Conservation (phyloP, 2,329 filamentous ascomycete species). For the Ascochyta rabiei region DNA sequence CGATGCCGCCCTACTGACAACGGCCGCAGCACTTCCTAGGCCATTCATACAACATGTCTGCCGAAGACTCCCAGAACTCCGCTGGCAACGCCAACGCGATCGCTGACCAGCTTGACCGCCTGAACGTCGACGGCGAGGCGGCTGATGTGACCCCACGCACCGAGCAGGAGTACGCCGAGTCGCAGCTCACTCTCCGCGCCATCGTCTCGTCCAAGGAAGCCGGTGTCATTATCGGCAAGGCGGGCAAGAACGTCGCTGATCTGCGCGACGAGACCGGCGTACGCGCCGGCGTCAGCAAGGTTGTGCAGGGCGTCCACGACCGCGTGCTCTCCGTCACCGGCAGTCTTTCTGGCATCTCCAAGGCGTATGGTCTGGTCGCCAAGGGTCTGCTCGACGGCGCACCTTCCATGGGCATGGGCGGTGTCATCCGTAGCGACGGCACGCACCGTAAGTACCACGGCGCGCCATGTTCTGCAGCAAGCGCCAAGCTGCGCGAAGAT, state of each 20-base stretch:
- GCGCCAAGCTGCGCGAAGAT: neutral
- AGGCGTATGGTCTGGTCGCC: constrained; percentile 92
- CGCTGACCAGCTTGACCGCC: constrained; percentile 50
- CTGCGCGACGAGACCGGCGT: constrained; percentile 97
- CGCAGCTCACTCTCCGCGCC: constrained; percentile 90
- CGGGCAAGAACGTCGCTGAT: constrained; percentile 96
- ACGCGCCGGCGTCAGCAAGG: constrained; percentile 97
- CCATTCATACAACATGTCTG: constrained; percentile 51
- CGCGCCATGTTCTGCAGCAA: neutral
- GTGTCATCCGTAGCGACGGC: constrained; percentile 78
- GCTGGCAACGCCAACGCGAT: constrained; percentile 46
- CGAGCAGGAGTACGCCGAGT: constrained; percentile 93
- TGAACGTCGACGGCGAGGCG: constrained; percentile 57
- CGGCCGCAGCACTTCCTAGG: constrained; percentile 30
- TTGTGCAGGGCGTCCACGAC: constrained; percentile 96
- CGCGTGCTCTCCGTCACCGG: constrained; percentile 96
- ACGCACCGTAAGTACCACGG: constrained; percentile 80
- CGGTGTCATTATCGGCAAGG: constrained; percentile 98
- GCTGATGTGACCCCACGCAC: constrained; percentile 85
- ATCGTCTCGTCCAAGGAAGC: constrained; percentile 99
- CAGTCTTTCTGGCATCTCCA: constrained; percentile 83
- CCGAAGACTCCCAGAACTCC: constrained; percentile 47
- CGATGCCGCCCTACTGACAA: constrained; percentile 36
- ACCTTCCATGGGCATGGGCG: constrained; percentile 94
- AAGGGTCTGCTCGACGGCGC: constrained; percentile 91